Conservation (phyloP, 805 yeast genomes). For the Isabelozyma pseudorhagii region DNA sequence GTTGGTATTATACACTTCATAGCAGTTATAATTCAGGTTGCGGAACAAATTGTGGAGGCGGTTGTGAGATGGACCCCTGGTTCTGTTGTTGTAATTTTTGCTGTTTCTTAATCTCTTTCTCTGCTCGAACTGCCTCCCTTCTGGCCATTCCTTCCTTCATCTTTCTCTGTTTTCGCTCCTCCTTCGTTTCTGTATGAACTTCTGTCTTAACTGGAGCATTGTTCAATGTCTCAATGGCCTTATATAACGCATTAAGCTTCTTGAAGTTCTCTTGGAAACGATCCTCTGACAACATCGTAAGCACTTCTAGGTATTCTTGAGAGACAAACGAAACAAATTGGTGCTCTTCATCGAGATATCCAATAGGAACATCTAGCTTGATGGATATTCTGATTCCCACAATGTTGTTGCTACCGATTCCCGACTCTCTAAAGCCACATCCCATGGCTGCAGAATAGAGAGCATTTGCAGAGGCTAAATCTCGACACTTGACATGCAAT, state of each 20-base stretch:
- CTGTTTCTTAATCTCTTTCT: constrained; percentile 20
- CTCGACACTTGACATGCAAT: constrained; percentile 76
- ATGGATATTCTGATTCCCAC: constrained; percentile 79
- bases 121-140: constrained; percentile 22
- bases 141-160: constrained; percentile 48
- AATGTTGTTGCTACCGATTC: constrained; percentile 73
- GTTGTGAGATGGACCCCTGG: neutral
- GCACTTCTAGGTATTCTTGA: constrained; percentile 46
- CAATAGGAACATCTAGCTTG: constrained; percentile 75
- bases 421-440: constrained; percentile 85
- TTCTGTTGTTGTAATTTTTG: constrained; percentile 5
- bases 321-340: constrained; percentile 45
- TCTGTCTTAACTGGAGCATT: constrained; percentile 1
- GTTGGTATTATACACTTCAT: too few species aligned
- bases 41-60: neutral
- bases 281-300: constrained; percentile 55
- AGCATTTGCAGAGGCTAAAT: constrained; percentile 52
- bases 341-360: constrained; percentile 39
- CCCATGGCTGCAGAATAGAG: constrained; percentile 72
- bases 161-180: constrained; percentile 54
- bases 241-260: constrained; percentile 49
- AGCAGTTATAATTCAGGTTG: neutral
- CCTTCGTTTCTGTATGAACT: constrained; percentile 45
- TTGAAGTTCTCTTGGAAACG: constrained; percentile 64
- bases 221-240: constrained; percentile 36